These are phyloP conservation scores for Quercus wislizeni DNA, from an alignment of 306 rosid species.

Conservation along the genomic window DNA sequence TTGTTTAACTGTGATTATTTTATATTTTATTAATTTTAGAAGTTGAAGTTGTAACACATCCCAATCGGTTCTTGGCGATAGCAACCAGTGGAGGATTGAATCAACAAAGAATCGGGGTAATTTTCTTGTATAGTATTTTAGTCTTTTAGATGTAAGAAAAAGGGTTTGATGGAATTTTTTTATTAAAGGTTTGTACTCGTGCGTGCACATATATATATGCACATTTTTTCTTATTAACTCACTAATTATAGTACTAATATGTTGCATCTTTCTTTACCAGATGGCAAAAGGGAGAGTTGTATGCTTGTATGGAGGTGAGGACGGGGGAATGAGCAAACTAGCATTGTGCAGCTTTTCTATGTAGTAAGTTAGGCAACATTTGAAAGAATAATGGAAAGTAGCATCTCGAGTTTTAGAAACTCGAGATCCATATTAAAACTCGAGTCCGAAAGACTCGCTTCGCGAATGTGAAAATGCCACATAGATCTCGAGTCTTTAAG, in stretches of 20 bases:
- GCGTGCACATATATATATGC: background rate
- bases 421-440: too few species aligned
- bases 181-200: background rate
- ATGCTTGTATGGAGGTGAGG: slow-evolving; percentile 74
- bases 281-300: slow-evolving; percentile 38
- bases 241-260: background rate
- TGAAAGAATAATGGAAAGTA: too few species aligned
- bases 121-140: slow-evolving; percentile 19
- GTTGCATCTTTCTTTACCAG: slow-evolving; percentile 26
- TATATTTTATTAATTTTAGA: slow-evolving; percentile 36
- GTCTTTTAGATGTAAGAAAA: background rate
- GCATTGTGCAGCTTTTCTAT: too few species aligned
- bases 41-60: slow-evolving; percentile 48
- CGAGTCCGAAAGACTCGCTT: too few species aligned
- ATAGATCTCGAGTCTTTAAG: too few species aligned
- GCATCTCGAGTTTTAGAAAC: too few species aligned
- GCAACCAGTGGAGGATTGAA: slow-evolving; percentile 99
- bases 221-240: background rate
- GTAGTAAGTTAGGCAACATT: too few species aligned
- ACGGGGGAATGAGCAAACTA: too few species aligned
- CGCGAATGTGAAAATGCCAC: too few species aligned
- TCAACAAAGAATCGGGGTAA: slow-evolving; percentile 99
- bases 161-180: too few species aligned
- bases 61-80: slow-evolving; percentile 72
- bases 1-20: slow-evolving; percentile 10